Conservation (phyloP, 2,329 filamentous ascomycete genomes). For the Aureobasidium sp. region DNA sequence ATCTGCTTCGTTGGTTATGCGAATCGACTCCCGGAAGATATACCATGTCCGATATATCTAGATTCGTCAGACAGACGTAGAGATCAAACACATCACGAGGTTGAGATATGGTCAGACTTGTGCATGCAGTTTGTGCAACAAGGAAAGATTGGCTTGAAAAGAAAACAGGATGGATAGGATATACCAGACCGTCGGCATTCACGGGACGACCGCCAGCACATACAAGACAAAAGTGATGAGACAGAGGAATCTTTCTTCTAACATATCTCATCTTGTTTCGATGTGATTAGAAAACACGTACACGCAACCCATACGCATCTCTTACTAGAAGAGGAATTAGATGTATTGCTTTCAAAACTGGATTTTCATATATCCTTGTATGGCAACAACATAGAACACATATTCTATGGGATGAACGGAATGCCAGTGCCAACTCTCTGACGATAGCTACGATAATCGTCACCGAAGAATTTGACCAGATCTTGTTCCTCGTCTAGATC, state of each 20-base stretch:
- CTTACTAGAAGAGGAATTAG: no score
- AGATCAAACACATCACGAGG: neutral
- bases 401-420: slow-evolving; percentile 53
- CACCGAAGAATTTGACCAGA: slow-evolving; percentile 72
- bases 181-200: no score
- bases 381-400: neutral
- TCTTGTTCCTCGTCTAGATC: slow-evolving; percentile 64
- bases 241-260: no score
- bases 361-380: neutral
- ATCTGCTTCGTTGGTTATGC: no score
- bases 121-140: neutral
- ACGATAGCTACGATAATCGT: slow-evolving; percentile 70
- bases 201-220: no score
- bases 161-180: no score
- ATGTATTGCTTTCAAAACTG: neutral
- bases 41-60: no score
- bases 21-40: no score
- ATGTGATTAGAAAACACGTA: no score
- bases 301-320: no score
- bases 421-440: slow-evolving; percentile 67
- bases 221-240: no score
- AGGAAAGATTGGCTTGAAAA: neutral
- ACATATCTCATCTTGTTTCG: no score
- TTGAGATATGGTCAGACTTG: neutral
- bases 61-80: neutral